Conservation (phyloP, 2,329 filamentous ascomycete genomes). For the Dactylellina drechsleri region DNA sequence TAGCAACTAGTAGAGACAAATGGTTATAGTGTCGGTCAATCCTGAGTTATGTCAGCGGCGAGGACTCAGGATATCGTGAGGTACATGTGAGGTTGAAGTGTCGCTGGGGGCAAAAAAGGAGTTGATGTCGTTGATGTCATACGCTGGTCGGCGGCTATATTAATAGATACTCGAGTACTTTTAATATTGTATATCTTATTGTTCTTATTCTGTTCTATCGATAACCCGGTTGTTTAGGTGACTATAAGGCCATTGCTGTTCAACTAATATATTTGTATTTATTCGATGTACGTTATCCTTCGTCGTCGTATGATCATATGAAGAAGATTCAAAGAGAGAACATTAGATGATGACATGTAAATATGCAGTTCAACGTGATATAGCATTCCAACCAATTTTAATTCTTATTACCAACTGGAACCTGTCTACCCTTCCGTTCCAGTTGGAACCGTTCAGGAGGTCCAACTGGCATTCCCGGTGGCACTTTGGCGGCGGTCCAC, state of each 20-base stretch:
- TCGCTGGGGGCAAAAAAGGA: constrained; percentile 15
- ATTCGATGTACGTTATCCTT: not conserved
- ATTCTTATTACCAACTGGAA: not conserved
- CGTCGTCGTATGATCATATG: not conserved
- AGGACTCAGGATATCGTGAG: too few species aligned
- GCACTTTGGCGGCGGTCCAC: too few species aligned
- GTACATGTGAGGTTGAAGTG: not conserved
- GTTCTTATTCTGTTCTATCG: too few species aligned
- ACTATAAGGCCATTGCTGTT: not conserved
- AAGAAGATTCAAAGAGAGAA: not conserved
- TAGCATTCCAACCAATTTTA: constrained; percentile 41
- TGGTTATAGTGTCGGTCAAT: too few species aligned
- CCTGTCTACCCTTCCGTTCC: not conserved
- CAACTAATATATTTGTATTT: too few species aligned
- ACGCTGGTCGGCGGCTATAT: constrained; percentile 15
- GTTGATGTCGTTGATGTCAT: constrained; percentile 23
- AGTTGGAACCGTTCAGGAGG: too few species aligned
- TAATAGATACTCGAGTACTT: not conserved
- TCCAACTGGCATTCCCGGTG: not conserved
- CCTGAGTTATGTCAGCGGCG: too few species aligned
- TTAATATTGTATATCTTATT: too few species aligned
- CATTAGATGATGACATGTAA: constrained; percentile 1
- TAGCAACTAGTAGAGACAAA: too few species aligned
- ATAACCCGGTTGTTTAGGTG: too few species aligned
- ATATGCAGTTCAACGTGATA: not conserved